These are phyloP conservation scores for Maudiozyma pseudohumilis DNA, from an alignment of 805 yeast species.

Conservation along the genomic window DNA sequence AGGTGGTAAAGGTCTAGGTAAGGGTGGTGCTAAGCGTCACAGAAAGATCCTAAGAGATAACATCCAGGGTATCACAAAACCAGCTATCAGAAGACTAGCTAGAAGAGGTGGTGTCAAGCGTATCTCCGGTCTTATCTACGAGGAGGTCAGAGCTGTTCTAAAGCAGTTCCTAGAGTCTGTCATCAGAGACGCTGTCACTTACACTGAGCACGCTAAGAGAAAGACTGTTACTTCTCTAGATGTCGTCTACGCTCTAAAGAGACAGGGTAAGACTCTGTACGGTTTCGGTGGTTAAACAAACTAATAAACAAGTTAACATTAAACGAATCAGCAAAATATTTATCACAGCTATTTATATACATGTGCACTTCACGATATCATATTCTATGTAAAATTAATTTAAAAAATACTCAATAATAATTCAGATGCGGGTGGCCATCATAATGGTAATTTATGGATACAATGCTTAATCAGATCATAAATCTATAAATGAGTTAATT, in stretches of 20 bases:
- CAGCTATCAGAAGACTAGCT: conserved; percentile 98
- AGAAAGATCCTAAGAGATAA: conserved; percentile 98
- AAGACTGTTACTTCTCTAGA: conserved; percentile 98
- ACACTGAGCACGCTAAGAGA: conserved; percentile 99
- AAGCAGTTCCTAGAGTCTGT: conserved; percentile 93
- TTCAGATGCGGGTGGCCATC: not conserved
- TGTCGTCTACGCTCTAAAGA: conserved; percentile 97
- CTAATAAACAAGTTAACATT: not conserved
- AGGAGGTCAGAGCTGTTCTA: conserved; percentile 94
- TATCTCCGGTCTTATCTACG: conserved; percentile 95
- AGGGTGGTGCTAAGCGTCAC: conserved; percentile 99
- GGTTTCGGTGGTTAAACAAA: conserved; percentile 92
- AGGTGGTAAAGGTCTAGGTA: conserved; percentile 99
- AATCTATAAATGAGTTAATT: too few relatives aligned
- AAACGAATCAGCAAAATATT: not conserved
- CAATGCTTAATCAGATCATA: too few relatives aligned
- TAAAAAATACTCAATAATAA: not conserved
- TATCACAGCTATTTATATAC: not conserved
- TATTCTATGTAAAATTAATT: conserved; percentile 1
- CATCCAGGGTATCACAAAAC: conserved; percentile 98
- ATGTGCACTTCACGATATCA: too few relatives aligned
- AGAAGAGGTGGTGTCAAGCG: conserved; percentile 99
- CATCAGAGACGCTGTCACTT: conserved; percentile 96
- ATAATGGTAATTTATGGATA: too few relatives aligned
- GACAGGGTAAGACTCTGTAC: conserved; percentile 98